phyloP scores from a whole-genome alignment of 2,329 filamentous ascomycete species.

The Xylariaceae sp. region DNA sequence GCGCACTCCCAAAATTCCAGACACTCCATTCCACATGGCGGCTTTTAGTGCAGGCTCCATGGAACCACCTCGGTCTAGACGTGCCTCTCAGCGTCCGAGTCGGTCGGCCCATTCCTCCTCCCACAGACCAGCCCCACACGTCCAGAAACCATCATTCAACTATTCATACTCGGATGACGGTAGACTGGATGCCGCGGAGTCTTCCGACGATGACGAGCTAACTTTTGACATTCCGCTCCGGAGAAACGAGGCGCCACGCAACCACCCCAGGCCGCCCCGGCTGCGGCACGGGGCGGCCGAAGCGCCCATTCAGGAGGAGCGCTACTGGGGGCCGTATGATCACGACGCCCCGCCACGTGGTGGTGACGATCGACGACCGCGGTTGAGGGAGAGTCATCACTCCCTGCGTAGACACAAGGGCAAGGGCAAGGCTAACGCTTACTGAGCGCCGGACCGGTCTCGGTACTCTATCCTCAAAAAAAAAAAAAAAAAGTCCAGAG shows the following conservation, averaged over 20 bases:
- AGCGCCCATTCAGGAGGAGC: slow-evolving; percentile 4
- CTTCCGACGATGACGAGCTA: slow-evolving; percentile 18
- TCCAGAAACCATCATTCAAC: slow-evolving; percentile 11
- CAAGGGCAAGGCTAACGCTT: background rate
- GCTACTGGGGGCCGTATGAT: slow-evolving; percentile 5
- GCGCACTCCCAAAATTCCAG: too few relatives aligned
- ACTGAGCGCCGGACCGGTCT: background rate
- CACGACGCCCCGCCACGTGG: background rate
- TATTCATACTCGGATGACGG: slow-evolving; percentile 13
- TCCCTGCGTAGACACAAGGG: background rate
- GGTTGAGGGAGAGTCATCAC: background rate
- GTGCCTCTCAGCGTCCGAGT: background rate
- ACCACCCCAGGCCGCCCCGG: slow-evolving; percentile 5
- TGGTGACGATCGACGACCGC: background rate
- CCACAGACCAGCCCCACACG: slow-evolving; percentile 4
- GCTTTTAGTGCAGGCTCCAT: background rate
- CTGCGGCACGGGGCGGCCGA: slow-evolving; percentile 1
- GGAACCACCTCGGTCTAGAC: background rate
- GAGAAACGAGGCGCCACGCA: slow-evolving; percentile 8
- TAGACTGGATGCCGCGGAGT: slow-evolving; percentile 4
- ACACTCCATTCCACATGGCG: slow-evolving; percentile 4
- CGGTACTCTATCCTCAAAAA: too few relatives aligned
- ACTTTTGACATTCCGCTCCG: slow-evolving; percentile 19
- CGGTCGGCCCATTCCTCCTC: slow-evolving; percentile 1
- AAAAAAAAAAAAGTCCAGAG: too few relatives aligned